phyloP scores from a whole-genome alignment of 2,329 filamentous ascomycete species.

The Xylariaceae sp. region DNA sequence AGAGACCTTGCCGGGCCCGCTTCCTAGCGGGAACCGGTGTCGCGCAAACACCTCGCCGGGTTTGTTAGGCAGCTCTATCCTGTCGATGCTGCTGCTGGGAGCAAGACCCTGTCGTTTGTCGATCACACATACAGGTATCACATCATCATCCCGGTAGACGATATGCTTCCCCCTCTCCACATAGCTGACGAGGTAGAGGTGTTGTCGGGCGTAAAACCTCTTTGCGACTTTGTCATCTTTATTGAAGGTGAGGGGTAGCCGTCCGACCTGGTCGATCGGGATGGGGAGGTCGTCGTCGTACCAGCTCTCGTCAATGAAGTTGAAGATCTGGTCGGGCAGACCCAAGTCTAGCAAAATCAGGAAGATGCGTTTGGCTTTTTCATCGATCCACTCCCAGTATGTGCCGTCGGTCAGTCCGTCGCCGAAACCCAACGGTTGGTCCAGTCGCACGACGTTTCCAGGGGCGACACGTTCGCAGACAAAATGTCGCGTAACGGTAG shows the following conservation, averaged over 20 bases:
- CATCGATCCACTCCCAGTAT: slow-evolving; percentile 72
- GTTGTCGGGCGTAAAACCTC: slow-evolving; percentile 66
- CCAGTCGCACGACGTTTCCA: slow-evolving; percentile 57
- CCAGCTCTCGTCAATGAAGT: slow-evolving; percentile 69
- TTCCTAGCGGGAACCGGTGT: slow-evolving; percentile 50
- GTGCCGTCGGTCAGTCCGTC: slow-evolving; percentile 65
- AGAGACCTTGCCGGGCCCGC: slow-evolving; percentile 39
- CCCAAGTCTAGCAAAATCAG: slow-evolving; percentile 65
- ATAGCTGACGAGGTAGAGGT: slow-evolving; percentile 61
- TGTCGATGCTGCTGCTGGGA: slow-evolving; percentile 42
- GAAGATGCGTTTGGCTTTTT: slow-evolving; percentile 64
- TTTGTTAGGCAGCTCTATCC: slow-evolving; percentile 57
- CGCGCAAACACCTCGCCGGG: slow-evolving; percentile 54
- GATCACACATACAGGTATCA: slow-evolving; percentile 63
- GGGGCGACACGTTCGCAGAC: slow-evolving; percentile 59
- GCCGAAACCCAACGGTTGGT: slow-evolving; percentile 60
- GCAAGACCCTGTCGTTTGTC: slow-evolving; percentile 48
- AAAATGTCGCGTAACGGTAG: slow-evolving; percentile 63
- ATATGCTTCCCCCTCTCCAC: slow-evolving; percentile 56
- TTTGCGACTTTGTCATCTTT: slow-evolving; percentile 59
- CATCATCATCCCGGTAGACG: slow-evolving; percentile 60
- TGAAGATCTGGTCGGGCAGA: slow-evolving; percentile 68
- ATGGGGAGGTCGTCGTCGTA: slow-evolving; percentile 71
- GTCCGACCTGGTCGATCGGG: slow-evolving; percentile 57
- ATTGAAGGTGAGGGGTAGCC: slow-evolving; percentile 53